phyloP scores from a whole-genome alignment of 768 basidiomycete genomes.

The Xerocomellus chrysenteron region DNA sequence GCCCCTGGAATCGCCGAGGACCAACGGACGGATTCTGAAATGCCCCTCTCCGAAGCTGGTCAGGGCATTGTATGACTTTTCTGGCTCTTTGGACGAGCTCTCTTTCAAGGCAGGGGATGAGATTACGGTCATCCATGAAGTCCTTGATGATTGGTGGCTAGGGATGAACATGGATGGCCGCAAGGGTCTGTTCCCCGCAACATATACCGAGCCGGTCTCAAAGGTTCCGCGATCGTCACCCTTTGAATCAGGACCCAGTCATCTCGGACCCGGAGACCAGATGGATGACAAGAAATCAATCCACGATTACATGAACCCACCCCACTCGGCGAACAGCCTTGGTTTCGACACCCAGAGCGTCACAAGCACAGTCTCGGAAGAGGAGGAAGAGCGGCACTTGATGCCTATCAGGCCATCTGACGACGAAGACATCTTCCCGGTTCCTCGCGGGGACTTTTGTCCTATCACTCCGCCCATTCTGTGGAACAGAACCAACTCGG shows the following conservation, averaged over 20 bases:
- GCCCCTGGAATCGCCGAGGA: conserved; percentile 24
- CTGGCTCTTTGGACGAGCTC: conserved; percentile 75
- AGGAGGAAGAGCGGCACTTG: conserved; percentile 42
- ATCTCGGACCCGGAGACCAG: conserved; percentile 12
- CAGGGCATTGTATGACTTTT: conserved; percentile 74
- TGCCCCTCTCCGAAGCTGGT: conserved; percentile 55
- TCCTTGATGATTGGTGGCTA: conserved; percentile 90
- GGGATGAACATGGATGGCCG: conserved; percentile 64
- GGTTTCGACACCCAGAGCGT: conserved; percentile 40
- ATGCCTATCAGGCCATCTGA: conserved; percentile 29
- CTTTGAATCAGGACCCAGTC: conserved; percentile 31
- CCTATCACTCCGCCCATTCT: conserved; percentile 17
- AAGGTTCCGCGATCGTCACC: conserved; percentile 27
- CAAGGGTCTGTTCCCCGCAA: conserved; percentile 79
- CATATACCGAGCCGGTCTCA: conserved; percentile 57
- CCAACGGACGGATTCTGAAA: conserved; percentile 45
- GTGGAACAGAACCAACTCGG: conserved; percentile 25
- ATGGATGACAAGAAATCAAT: conserved; percentile 26
- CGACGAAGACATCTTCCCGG: conserved; percentile 24
- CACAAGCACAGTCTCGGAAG: conserved; percentile 42
- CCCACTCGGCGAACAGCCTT: conserved; percentile 21
- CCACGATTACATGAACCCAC: conserved; percentile 21
- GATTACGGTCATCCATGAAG: conserved; percentile 74
- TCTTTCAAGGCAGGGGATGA: conserved; percentile 72
- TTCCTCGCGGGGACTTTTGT: conserved; percentile 15